Base-by-base conservation (phyloP, 2,329 filamentous ascomycete genomes). In the Geoglossum cookeanum region DNA sequence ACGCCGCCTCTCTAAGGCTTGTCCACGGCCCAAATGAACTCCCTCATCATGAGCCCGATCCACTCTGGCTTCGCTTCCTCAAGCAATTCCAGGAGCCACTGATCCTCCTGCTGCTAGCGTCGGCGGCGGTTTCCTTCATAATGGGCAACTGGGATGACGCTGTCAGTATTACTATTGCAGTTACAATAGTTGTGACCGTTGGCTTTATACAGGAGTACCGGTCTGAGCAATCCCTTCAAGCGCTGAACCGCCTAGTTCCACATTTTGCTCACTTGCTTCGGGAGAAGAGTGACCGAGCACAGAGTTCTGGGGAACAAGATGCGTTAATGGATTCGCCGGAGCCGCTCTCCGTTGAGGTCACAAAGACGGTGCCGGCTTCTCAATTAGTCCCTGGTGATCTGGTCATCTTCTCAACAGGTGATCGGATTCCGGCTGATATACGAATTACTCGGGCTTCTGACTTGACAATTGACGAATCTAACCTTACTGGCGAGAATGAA, bases 161-260 rank as follows among this genome's bases (percentile, higher is more conserved):
- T 4, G 73, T 98, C 64, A 97, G 91, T 69, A 98, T 98, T 66
- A 86, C 91, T 0, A 83, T 95, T 35, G 92, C 92, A 1, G 92
- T 98, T 27, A 95, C 90, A 30, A 98, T 98, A 63, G 92, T 98
- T 4, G 90, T 98, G 29, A 85, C 85, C 0, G 92, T 98, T 47
- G 92, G 91, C 1, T 98, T 98, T 64, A 81, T 97, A 56, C 92
- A 98, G 68, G 92, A 98, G 71, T 98, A 98, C 69, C 79, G 92
- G 59, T 97, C 92, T 6, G 92, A 98, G 68, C 94, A 98, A 70
- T 97, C 91, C 2, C 81, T 98, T 62, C 92, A 98, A 70, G 92
- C 92, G 22, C 74, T 98, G 63, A 96, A 86, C 66, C 87, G 92
- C 64, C 74, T 98, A 30, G 91, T 98, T 0, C 94, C 92, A 32